Percentiles rank a stretch among this genome's conserved stretches.
Evolutionary conservation across 371 early-diverging fungal genomes (phyloP).

Genomic region (Blakeslea trispora): DNA sequence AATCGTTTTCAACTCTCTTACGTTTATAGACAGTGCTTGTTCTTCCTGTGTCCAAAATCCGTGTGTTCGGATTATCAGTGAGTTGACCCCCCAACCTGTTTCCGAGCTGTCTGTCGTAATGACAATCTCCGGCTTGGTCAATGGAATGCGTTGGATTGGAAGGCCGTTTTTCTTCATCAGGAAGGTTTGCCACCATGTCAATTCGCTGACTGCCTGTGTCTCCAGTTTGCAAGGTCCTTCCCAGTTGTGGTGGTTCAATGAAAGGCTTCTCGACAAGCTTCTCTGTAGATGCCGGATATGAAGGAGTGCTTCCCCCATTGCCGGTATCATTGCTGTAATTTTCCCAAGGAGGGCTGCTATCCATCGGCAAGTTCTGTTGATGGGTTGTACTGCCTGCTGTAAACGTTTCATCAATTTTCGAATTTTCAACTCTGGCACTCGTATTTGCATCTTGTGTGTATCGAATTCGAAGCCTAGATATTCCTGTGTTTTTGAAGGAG

Average conservation of each 20-base stretch:
- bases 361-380: conserved; percentile 8
- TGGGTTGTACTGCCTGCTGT: not conserved
- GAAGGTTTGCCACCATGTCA: not conserved
- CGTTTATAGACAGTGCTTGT: conserved; percentile 17
- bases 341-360: conserved; percentile 8
- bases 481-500: conserved; percentile 3
- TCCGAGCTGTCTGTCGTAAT: conserved; percentile 14
- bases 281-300: conserved; percentile 11
- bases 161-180: conserved; percentile 10
- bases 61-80: not conserved
- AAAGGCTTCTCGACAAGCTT: conserved; percentile 2
- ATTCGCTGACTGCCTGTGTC: not conserved
- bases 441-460: conserved; percentile 11
- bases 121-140: not conserved
- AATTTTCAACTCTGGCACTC: conserved; percentile 2
- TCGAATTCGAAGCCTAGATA: conserved; percentile 18
- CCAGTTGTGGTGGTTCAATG: not conserved
- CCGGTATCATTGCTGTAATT: conserved; percentile 15
- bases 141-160: conserved; percentile 2
- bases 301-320: conserved; percentile 13
- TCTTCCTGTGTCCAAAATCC: conserved; percentile 22
- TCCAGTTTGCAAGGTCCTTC: not conserved
- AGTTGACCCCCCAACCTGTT: conserved; percentile 17
- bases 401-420: conserved; percentile 8
- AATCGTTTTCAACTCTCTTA: conserved; percentile 22